phyloP scores from a whole-genome alignment of 2,329 filamentous ascomycete genomes.

The Hortaea werneckii region DNA sequence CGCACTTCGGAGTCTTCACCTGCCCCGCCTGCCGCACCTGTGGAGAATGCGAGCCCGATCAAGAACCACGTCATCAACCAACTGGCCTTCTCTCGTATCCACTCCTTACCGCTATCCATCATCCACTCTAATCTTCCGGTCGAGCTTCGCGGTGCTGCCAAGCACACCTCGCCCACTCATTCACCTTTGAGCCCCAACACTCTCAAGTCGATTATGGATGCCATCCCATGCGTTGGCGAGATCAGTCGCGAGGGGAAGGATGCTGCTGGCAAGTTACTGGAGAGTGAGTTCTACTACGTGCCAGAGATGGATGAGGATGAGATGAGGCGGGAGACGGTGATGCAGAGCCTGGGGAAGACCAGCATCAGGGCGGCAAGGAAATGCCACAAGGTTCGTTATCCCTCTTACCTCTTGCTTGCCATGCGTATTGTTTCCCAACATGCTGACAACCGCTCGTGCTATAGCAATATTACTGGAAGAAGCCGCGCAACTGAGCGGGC shows the following conservation, averaged over 20 bases:
- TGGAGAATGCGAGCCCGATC: conserved; percentile 35
- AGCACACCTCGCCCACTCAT: conserved; percentile 19
- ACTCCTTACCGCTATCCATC: conserved; percentile 80
- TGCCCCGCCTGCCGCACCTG: conserved; percentile 11
- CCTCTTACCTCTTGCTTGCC: not conserved
- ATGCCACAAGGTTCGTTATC: conserved; percentile 76
- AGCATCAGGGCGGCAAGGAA: conserved; percentile 84
- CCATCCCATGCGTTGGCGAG: conserved; percentile 70
- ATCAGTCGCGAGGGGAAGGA: conserved; percentile 90
- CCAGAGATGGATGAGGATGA: conserved; percentile 76
- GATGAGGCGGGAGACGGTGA: conserved; percentile 69
- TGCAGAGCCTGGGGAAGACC: conserved; percentile 77
- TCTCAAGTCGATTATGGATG: conserved; percentile 62
- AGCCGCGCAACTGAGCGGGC: conserved; percentile 35
- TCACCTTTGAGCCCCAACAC: conserved; percentile 46
- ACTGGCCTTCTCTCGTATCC: conserved; percentile 84
- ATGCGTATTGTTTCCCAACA: not conserved
- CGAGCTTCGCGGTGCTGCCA: conserved; percentile 31
- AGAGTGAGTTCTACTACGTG: conserved; percentile 96
- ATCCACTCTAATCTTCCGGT: conserved; percentile 81
- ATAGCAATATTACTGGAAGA: conserved; percentile 65
- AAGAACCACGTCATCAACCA: conserved; percentile 90
- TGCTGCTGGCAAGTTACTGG: conserved; percentile 81
- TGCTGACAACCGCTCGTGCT: not conserved
- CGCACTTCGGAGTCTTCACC: conserved; percentile 6